Evolutionary conservation across 1,139 yeast genomes (phyloP).

Genomic region (Candida mesenterica): DNA sequence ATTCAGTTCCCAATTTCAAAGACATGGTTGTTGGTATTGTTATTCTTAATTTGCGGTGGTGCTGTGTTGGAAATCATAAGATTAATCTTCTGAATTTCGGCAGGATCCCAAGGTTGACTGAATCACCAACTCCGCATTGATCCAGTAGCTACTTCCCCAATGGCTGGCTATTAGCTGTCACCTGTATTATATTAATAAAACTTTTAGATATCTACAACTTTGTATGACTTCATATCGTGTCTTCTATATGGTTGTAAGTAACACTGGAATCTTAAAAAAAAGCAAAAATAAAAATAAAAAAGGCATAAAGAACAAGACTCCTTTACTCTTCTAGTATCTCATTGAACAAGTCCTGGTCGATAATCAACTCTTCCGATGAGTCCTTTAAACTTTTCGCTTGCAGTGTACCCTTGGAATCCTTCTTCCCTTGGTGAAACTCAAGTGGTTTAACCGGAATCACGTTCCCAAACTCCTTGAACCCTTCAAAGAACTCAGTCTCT

Average conservation of each 20-base stretch:
- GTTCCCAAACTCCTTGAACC: slow-evolving; percentile 20
- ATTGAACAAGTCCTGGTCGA: slow-evolving; percentile 10
- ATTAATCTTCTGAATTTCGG: slow-evolving; percentile 32
- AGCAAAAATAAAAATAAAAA: no score
- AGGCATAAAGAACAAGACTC: no score
- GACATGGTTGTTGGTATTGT: slow-evolving; percentile 59
- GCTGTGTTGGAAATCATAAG: slow-evolving; percentile 70
- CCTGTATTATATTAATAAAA: background rate
- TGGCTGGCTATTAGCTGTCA: no score
- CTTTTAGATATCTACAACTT: background rate
- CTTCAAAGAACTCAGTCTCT: slow-evolving; percentile 12
- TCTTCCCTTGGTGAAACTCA: slow-evolving; percentile 6
- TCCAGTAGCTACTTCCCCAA: no score
- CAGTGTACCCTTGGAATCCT: background rate
- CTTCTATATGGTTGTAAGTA: background rate
- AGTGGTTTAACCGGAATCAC: slow-evolving; percentile 15
- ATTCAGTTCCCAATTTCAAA: slow-evolving; percentile 51
- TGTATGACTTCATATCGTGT: background rate
- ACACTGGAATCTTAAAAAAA: no score
- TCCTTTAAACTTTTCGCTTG: no score
- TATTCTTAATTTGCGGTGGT: slow-evolving; percentile 79
- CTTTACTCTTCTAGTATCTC: slow-evolving; percentile 8
- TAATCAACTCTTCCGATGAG: slow-evolving; percentile 3
- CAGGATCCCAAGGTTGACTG: no score
- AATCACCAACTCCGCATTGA: no score